phyloP scores from a whole-genome alignment of 2,329 filamentous ascomycete genomes.

The Beauveria pseudobassiana region DNA sequence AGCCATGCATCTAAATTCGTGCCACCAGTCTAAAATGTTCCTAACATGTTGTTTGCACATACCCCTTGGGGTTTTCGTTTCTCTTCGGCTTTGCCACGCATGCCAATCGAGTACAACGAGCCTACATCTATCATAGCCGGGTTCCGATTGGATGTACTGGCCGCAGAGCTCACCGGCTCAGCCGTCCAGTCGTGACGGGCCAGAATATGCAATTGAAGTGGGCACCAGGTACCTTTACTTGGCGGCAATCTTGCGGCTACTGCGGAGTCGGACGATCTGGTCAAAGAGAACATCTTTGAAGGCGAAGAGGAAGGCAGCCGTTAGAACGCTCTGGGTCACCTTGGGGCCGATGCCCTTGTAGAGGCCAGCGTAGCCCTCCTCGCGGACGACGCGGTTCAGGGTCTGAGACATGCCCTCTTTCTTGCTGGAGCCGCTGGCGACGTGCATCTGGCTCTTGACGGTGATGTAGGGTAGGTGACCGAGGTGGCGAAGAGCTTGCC shows the following conservation, averaged over 20 bases:
- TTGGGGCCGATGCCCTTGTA: conserved; percentile 97
- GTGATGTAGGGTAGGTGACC: conserved; percentile 98
- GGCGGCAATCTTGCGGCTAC: conserved; percentile 31
- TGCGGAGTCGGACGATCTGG: conserved; percentile 62
- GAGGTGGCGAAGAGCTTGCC: conserved; percentile 91
- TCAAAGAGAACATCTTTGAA: conserved; percentile 97
- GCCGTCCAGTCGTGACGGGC: neutral
- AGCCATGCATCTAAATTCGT: neutral
- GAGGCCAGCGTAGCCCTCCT: conserved; percentile 86
- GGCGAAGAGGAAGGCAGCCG: conserved; percentile 90
- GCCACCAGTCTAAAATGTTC: neutral
- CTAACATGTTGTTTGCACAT: neutral
- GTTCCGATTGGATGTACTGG: neutral
- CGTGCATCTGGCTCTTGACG: conserved; percentile 95
- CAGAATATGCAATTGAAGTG: neutral
- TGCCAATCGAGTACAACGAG: neutral
- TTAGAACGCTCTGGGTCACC: conserved; percentile 93
- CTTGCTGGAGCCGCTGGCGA: conserved; percentile 65
- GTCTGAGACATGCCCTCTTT: conserved; percentile 75
- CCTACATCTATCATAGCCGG: neutral
- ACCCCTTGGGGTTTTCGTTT: neutral
- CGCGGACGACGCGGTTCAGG: conserved; percentile 69
- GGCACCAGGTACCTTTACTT: conserved; percentile 18
- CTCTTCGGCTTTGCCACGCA: neutral
- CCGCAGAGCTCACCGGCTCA: neutral